phyloP scores from a whole-genome alignment of 345 rosid species.

The Brassica nigra region DNA sequence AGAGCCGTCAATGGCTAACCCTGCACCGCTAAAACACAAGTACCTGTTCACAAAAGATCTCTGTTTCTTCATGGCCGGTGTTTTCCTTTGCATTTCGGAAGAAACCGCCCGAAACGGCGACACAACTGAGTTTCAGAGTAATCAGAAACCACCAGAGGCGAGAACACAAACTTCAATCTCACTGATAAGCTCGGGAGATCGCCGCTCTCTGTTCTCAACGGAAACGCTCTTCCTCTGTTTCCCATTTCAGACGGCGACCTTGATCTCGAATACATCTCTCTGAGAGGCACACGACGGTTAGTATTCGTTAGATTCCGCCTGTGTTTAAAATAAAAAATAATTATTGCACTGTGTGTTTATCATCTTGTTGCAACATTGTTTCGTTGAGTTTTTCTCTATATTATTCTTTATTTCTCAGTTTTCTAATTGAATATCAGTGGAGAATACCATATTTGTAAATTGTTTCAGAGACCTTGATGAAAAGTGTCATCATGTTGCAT shows the following conservation, averaged over 20 bases:
- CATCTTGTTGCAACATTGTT: background rate
- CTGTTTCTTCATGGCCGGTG: slow-evolving; percentile 38
- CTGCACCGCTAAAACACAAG: slow-evolving; percentile 69
- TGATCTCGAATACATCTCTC: slow-evolving; percentile 59
- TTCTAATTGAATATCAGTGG: background rate
- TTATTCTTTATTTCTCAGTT: background rate
- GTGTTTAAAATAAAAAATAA: too few relatives aligned
- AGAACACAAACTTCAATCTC: slow-evolving; percentile 47
- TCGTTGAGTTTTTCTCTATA: background rate
- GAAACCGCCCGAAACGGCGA: slow-evolving; percentile 34
- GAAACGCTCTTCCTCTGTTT: slow-evolving; percentile 47
- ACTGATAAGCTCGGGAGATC: slow-evolving; percentile 71
- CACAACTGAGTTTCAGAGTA: too few relatives aligned
- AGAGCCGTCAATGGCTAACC: slow-evolving; percentile 53
- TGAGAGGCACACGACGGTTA: slow-evolving; percentile 56
- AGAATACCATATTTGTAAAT: too few relatives aligned
- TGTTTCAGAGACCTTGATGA: too few relatives aligned
- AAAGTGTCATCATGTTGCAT: background rate
- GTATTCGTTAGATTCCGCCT: background rate
- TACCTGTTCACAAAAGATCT: slow-evolving; percentile 63
- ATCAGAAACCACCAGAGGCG: slow-evolving; percentile 47
- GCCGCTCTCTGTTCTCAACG: slow-evolving; percentile 43
- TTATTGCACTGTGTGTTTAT: background rate
- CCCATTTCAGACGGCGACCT: slow-evolving; percentile 44
- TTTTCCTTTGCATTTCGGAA: slow-evolving; percentile 18